Evolutionary conservation across 371 early-diverging fungal genomes (phyloP).

Genomic region (Syncephalastrum racemosum): DNA sequence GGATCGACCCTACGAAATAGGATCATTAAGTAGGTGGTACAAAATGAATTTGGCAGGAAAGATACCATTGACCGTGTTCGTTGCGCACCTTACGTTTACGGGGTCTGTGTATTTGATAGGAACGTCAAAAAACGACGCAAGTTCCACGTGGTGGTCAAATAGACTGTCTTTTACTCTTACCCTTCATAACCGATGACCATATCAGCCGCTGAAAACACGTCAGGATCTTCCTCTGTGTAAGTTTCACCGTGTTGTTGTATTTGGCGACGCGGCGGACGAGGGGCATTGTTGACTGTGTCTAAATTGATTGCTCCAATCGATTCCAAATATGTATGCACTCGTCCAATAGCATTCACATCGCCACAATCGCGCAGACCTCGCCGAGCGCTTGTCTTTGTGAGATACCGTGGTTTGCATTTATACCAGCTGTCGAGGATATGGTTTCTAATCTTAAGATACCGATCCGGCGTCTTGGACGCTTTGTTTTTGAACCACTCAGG

Average conservation of each 20-base stretch:
- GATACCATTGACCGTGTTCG: constrained; percentile 65
- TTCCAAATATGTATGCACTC: constrained; percentile 87
- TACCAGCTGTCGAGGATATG: constrained; percentile 81
- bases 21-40: background rate
- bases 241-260: constrained; percentile 9
- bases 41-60: background rate
- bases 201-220: constrained; percentile 31
- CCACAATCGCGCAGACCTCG: constrained; percentile 63
- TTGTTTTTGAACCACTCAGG: constrained; percentile 79
- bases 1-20: constrained; percentile 59
- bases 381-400: constrained; percentile 67
- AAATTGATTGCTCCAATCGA: constrained; percentile 79
- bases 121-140: constrained; percentile 2
- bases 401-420: constrained; percentile 59
- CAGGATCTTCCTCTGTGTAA: constrained; percentile 8
- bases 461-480: constrained; percentile 81
- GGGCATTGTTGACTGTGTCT: constrained; percentile 38
- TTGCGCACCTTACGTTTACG: constrained; percentile 67
- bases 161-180: constrained; percentile 14
- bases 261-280: constrained; percentile 31
- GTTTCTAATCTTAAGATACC: constrained; percentile 85
- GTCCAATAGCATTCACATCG: constrained; percentile 90
- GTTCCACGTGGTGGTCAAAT: background rate
- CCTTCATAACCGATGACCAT: constrained; percentile 44
- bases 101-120: constrained; percentile 19